Base-by-base conservation (phyloP, 345 rosid species). In the Odontarrhena argentea region DNA sequence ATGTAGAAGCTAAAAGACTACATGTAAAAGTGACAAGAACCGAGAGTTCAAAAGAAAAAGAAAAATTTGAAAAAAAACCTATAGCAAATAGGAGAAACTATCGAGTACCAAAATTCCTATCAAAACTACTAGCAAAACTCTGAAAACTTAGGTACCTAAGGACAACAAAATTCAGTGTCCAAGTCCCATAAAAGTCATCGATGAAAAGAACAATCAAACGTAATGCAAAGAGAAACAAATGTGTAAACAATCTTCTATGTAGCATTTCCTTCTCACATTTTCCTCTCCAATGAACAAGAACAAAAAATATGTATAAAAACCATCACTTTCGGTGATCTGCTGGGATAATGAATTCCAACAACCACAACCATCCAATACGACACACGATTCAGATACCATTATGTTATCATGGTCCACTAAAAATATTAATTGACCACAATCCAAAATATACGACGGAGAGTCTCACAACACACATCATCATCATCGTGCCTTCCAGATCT, bases 311-410 rank as follows among this genome's bases (percentile, higher is more conserved):
- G 3, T 32, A 5, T 3, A 36, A 8, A n/a, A 40, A 59, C 25
- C 14, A 43, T 43, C 64, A 42, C 5, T 43, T 1, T 55, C 45
- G 18, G 35, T 53, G 9, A 34, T 25, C 25, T n/a, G 13, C 0
- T 4, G 44, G 40, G 44, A 28, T 30, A 43, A 9, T 28, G n/a
- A 60, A 9, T 60, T 13, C 65, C 51, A 60, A 43, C 58, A 53
- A 53, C 28, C 42, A 53, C 73, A 12, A 59, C 60, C 12, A 69
- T 50, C 60, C 60, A 60, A 60, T 41, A 43, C 67, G 46, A 60
- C 53, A 51, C 58, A 69, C 53, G 53, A 41, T 9, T 69, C 7
- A 50, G 26, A 68, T 58, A 11, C 65, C 11, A 58, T 30, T 58
- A 50, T 18, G 34, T 50, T 8, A 26, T 6, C 3, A 38, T 38